Percentiles rank a stretch among this genome's conserved stretches.
Conservation (phyloP, 768 basidiomycete species). For the Termitomyces sp. region DNA sequence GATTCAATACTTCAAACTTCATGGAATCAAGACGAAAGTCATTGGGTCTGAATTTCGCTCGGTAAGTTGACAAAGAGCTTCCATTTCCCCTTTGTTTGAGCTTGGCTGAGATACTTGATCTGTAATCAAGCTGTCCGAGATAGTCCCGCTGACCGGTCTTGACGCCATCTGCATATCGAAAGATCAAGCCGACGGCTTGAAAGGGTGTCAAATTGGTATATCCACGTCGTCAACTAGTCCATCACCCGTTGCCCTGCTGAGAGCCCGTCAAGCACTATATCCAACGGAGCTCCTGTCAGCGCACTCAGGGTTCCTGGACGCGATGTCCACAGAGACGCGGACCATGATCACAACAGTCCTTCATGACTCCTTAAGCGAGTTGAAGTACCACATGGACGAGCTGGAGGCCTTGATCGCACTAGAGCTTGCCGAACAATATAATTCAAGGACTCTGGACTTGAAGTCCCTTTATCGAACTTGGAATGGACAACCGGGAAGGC, state of each 20-base stretch:
- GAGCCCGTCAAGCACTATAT: slow-evolving; percentile 33
- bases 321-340: slow-evolving; percentile 32
- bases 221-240: slow-evolving; percentile 11
- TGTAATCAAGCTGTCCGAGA: slow-evolving; percentile 32
- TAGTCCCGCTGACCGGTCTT: slow-evolving; percentile 35
- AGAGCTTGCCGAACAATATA: slow-evolving; percentile 30
- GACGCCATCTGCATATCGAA: slow-evolving; percentile 39
- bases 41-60: slow-evolving; percentile 37
- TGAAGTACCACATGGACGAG: slow-evolving; percentile 32
- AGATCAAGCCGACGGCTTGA: slow-evolving; percentile 31
- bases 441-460: slow-evolving; percentile 19
- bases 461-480: slow-evolving; percentile 12
- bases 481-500: neutral
- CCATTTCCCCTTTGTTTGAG: neutral
- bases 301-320: slow-evolving; percentile 26
- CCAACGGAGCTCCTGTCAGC: slow-evolving; percentile 30
- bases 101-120: slow-evolving; percentile 6
- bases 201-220: slow-evolving; percentile 25
- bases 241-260: slow-evolving; percentile 24
- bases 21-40: slow-evolving; percentile 33
- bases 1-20: slow-evolving; percentile 35
- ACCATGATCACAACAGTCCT: slow-evolving; percentile 27
- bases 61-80: slow-evolving; percentile 21
- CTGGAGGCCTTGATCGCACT: slow-evolving; percentile 29
- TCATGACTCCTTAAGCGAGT: slow-evolving; percentile 25